Conservation (phyloP, 179 eudicot genomes). For the Beta macrorhiza region DNA sequence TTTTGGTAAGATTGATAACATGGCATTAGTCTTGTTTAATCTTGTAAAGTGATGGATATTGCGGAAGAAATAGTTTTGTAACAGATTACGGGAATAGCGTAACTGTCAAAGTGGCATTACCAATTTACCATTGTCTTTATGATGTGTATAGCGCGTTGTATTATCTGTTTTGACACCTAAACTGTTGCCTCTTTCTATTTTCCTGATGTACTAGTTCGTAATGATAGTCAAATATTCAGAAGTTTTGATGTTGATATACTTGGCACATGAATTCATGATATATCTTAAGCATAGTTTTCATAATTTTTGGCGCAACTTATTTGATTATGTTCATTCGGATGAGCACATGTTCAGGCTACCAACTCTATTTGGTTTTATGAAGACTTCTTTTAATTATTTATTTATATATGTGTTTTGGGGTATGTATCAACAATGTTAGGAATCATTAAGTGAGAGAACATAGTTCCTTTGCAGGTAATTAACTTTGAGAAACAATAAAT, state of each 20-base stretch:
- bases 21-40: neutral
- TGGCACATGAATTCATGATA: neutral
- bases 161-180: neutral
- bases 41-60: neutral
- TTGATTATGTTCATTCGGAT: neutral
- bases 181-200: too few species aligned
- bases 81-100: neutral
- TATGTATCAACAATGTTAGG: neutral
- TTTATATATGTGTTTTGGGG: too few species aligned
- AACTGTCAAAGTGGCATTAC: neutral
- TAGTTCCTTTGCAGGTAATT: too few species aligned
- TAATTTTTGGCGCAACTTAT: neutral
- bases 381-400: too few species aligned
- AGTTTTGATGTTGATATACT: neutral
- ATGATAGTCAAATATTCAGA: neutral
- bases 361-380: neutral
- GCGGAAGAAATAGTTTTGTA: neutral
- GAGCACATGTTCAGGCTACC: too few species aligned
- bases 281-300: neutral
- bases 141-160: neutral
- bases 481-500: neutral
- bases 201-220: neutral
- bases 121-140: neutral
- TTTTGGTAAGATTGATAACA: neutral
- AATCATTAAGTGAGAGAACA: neutral